These are phyloP conservation scores for Apophysomyces sp. DNA, from an alignment of 371 early-diverging fungal species.

Conservation along the genomic window DNA sequence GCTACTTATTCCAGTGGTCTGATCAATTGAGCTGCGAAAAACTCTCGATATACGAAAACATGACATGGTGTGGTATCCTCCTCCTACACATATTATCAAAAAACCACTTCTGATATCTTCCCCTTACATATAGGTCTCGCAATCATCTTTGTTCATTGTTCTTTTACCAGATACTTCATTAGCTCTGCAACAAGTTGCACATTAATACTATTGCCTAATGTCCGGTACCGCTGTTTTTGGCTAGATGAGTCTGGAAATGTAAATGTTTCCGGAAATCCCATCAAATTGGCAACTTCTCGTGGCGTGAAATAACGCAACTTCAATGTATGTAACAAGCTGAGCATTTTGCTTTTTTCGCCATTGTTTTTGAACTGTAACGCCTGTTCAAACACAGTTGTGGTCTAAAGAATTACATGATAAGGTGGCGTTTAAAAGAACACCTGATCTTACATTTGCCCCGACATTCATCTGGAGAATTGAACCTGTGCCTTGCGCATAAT, in stretches of 20 bases:
- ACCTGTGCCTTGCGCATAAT: conserved; percentile 70
- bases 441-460: conserved; percentile 47
- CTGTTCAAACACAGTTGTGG: conserved; percentile 18
- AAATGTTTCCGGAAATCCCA: conserved; percentile 73
- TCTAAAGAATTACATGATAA: conserved; percentile 15
- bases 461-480: conserved; percentile 64
- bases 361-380: conserved; percentile 19
- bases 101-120: too few relatives aligned
- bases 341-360: conserved; percentile 25
- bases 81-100: too few relatives aligned
- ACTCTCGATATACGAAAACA: too few relatives aligned
- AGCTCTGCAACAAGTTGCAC: conserved; percentile 61
- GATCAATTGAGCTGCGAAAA: too few relatives aligned
- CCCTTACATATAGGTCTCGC: too few relatives aligned
- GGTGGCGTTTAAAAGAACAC: background rate
- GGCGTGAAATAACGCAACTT: conserved; percentile 79
- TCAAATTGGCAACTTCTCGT: conserved; percentile 72
- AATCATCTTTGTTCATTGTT: too few relatives aligned
- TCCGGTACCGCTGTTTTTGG: conserved; percentile 62
- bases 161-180: conserved; percentile 51
- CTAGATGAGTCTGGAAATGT: conserved; percentile 54
- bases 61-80: too few relatives aligned
- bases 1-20: too few relatives aligned
- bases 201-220: conserved; percentile 71
- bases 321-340: conserved; percentile 32